A percentile compares a stretch with the other conserved stretches of the same genome.
Conservation (phyloP, 2,329 filamentous ascomycete genomes). For the Fusarium kyushuense region DNA sequence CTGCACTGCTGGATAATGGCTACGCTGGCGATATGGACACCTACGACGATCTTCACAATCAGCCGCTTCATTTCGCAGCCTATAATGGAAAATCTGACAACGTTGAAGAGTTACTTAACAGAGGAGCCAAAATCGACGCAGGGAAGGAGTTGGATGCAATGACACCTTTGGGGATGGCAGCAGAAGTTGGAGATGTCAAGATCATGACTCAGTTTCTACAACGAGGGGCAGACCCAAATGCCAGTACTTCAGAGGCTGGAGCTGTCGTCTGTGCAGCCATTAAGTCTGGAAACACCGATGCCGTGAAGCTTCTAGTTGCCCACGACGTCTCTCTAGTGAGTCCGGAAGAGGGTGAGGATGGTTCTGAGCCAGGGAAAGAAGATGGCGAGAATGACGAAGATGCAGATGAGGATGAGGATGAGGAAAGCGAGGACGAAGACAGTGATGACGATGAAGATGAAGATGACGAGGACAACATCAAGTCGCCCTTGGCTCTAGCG, state of each 20-base stretch:
- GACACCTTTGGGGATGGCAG: slow-evolving; percentile 57
- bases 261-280: slow-evolving; percentile 58
- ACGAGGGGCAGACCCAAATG: slow-evolving; percentile 55
- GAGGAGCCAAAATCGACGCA: slow-evolving; percentile 40
- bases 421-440: neutral
- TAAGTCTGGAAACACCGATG: slow-evolving; percentile 55
- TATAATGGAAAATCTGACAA: slow-evolving; percentile 17
- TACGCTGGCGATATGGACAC: slow-evolving; percentile 52
- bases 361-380: slow-evolving; percentile 7
- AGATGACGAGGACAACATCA: slow-evolving; percentile 32
- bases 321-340: slow-evolving; percentile 53
- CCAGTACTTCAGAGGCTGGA: slow-evolving; percentile 41
- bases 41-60: slow-evolving; percentile 44
- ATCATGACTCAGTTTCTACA: slow-evolving; percentile 57
- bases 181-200: slow-evolving; percentile 53
- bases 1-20: slow-evolving; percentile 54
- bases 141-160: slow-evolving; percentile 49
- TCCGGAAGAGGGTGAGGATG: slow-evolving; percentile 29
- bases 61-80: slow-evolving; percentile 34
- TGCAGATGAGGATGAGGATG: neutral
- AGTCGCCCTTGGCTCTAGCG: slow-evolving; percentile 54
- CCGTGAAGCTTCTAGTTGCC: slow-evolving; percentile 56
- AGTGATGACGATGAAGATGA: neutral
- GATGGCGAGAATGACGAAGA: neutral
- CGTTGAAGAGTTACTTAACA: slow-evolving; percentile 30